Evolutionary conservation across 1,284 basidiomycete species (phyloP), one percentile per base, ranked within the genome.

Genomic region (Crepidotus sp.): DNA sequence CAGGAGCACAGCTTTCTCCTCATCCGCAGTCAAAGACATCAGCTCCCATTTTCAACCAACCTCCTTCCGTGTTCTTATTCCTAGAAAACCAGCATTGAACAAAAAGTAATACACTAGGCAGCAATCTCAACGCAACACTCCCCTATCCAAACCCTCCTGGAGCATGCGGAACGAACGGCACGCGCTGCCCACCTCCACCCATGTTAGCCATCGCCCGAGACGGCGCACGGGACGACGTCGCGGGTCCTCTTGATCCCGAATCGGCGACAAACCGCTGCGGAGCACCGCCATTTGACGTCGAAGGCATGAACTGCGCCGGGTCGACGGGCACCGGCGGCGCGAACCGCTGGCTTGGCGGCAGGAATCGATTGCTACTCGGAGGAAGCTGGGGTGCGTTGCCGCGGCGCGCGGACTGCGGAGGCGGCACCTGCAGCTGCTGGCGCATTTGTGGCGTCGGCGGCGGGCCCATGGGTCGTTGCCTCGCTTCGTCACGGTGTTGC

Each of bases 121-220:
- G n/a, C n/a, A 22, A 25, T 8, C 6, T 29, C 26, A 19, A 6
- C 18, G 27, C 13, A n/a, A n/a, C 26, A 13, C 14, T 15, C 17
- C 24, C 4, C 30, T 42, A 65, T 30, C 61, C 60, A 51, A 61
- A 59, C 32, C 58, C 46, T 17, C 53, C 47, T 24, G 49, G 49
- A 33, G 47, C 46, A 30, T 58, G 55, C 42, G 70, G 65, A 33
- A 71, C 55, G 55, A 78, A 78, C 40, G 73, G 70, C 47, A 61
- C 61, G 51, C 75, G 64, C 46, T 76, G 74, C 30, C 63, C 64
- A 46, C 62, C 59, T 26, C 53, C 50, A 39, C 53, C 36, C n/a
- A 45, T 39, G 36, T 38, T 42, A 18, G 27, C 14, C 41, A 43
- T 39, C 32, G 36, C 21, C 15, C 41, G 41, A 18, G 31, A 42